Base-by-base conservation (phyloP, 2,329 filamentous ascomycete species). In the Fusarium verticillioides region DNA sequence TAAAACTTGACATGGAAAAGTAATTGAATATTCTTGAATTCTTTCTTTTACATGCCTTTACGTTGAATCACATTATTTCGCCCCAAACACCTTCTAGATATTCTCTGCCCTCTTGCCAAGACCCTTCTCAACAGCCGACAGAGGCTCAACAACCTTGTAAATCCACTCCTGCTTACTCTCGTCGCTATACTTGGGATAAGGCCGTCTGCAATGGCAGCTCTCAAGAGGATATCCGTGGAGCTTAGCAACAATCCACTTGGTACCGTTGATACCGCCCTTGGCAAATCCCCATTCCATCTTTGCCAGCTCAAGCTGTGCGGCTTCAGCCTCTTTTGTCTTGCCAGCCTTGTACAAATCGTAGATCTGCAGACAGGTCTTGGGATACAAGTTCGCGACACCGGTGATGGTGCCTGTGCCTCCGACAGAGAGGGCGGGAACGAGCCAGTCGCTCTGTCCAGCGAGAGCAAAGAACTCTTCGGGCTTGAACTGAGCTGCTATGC, bases 361-460 rank as follows among this genome's bases (percentile, higher is more conserved):
- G 36, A 87, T 83, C 46, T 83, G 80, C 54, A 89, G 79, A 75
- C 85, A 88, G n/a, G 87, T 86, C 80, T 86, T 87, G 19, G 89
- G 89, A 70, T 88, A 90, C 16, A 92, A 79, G 76, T 92, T 92
- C 36, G 85, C 90, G 63, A 92, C 87, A 13, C 90, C 90, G 2
- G 90, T 89, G 69, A 92, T 89, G 66, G 87, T 88, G 15, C 91
- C 90, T 4, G 86, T 86, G 26, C 87, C 87, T 16, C 90, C 90
- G 13, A 87, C 86, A 4, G 86, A 84, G 60, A 92, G 78, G 1
- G 88, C 89, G 7, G 89, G 89, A 42, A 92, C 83, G 30, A 94
- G 81, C 82, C 93, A 95, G 77, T 95, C 93, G 10, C 89, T 90
- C 83, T 94, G 92, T 0, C 93, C 93, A 4, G 91, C 92, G 75